These are phyloP conservation scores for Leccinum pellstonianum DNA, from an alignment of 768 basidiomycete species.

Conservation along the genomic window DNA sequence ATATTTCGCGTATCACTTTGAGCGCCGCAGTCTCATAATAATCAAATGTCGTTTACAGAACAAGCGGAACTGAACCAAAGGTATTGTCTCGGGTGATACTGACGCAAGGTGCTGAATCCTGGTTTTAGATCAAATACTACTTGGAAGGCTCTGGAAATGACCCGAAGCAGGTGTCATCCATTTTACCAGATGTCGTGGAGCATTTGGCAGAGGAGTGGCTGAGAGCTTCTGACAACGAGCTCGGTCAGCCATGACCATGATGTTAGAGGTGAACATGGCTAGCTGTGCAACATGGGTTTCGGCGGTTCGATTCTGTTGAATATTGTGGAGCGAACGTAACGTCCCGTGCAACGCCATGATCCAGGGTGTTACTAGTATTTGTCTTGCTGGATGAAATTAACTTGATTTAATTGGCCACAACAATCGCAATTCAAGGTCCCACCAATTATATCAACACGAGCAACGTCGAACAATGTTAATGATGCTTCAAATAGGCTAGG, in stretches of 20 bases:
- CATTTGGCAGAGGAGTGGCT: constrained; percentile 71
- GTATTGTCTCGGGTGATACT: constrained; percentile 33
- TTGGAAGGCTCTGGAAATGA: constrained; percentile 73
- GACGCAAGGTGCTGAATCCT: background rate
- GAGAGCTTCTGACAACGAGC: constrained; percentile 52
- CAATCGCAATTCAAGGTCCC: background rate
- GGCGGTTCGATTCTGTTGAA: no score
- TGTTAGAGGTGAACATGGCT: background rate
- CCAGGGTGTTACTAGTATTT: no score
- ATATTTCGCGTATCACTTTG: constrained; percentile 16
- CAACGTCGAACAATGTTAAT: no score
- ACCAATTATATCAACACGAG: no score
- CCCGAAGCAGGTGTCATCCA: constrained; percentile 40
- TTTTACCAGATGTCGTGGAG: constrained; percentile 55
- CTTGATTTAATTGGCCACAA: no score
- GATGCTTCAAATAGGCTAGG: background rate
- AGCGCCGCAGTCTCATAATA: background rate
- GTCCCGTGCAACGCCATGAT: background rate
- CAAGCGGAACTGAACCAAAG: constrained; percentile 91
- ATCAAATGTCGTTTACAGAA: constrained; percentile 41
- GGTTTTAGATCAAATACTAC: constrained; percentile 77
- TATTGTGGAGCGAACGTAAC: no score
- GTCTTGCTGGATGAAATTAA: no score
- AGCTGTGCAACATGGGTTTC: background rate
- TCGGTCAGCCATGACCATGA: constrained; percentile 34